Conservation (phyloP, 2,329 filamentous ascomycete genomes). For the Aplosporella prunicola region DNA sequence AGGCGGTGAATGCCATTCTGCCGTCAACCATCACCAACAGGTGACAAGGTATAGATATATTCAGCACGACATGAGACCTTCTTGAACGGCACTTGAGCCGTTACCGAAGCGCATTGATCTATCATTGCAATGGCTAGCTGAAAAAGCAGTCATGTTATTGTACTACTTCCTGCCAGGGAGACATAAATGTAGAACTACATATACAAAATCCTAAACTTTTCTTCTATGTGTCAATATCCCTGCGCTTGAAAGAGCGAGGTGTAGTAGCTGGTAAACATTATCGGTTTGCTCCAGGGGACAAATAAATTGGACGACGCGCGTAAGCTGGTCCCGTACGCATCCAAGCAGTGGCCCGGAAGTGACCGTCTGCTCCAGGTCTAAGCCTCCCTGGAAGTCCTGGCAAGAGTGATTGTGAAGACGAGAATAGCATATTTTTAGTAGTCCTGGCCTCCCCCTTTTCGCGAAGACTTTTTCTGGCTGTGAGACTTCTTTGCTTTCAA, state of each 20-base stretch:
- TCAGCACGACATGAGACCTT: too few species aligned
- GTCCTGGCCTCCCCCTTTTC: conserved; percentile 29
- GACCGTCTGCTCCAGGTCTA: conserved; percentile 6
- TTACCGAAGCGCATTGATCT: too few species aligned
- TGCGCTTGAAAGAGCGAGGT: conserved; percentile 13
- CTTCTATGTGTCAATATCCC: conserved; percentile 30
- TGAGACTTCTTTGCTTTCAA: conserved; percentile 51
- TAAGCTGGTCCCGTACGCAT: conserved; percentile 18
- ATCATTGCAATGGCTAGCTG: conserved; percentile 33
- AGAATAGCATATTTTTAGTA: background rate
- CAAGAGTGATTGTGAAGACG: background rate
- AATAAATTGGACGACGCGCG: conserved; percentile 18
- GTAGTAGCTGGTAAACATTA: conserved; percentile 3
- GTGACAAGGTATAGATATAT: too few species aligned
- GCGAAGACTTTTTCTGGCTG: conserved; percentile 51
- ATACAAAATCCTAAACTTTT: conserved; percentile 40
- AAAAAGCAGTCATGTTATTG: conserved; percentile 42
- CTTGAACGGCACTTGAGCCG: too few species aligned
- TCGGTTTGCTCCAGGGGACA: conserved; percentile 1
- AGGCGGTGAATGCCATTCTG: too few species aligned
- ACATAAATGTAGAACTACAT: too few species aligned
- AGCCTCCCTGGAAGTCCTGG: background rate
- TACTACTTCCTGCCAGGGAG: too few species aligned
- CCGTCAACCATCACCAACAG: too few species aligned
- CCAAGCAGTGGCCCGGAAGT: conserved; percentile 8